Percentiles rank a stretch among this genome's conserved stretches.
Conservation (phyloP, 345 rosid genomes). For the Eucalyptus pauciflora region DNA sequence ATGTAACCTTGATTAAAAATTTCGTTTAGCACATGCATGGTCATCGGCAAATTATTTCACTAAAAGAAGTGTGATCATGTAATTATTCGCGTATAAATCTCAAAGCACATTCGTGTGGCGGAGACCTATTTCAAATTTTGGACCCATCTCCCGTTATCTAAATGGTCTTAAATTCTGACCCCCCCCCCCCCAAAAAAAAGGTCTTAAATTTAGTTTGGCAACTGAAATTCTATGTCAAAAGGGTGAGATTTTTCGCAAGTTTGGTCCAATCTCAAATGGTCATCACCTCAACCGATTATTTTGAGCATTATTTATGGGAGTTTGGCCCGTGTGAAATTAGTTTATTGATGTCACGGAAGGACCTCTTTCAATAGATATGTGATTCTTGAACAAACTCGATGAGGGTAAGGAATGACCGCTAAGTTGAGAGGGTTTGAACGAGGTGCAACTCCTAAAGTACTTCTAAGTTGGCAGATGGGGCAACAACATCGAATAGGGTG, state of each 20-base stretch:
- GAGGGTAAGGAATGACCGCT: background rate
- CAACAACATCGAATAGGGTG: background rate
- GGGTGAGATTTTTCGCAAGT: background rate
- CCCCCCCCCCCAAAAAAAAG: too few species aligned
- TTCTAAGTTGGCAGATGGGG: background rate
- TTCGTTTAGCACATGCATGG: background rate
- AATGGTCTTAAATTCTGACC: too few species aligned
- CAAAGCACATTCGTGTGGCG: background rate
- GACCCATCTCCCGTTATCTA: background rate
- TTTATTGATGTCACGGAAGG: background rate
- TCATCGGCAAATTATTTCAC: too few species aligned
- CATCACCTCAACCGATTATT: rapidly evolving
- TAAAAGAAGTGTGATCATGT: too few species aligned
- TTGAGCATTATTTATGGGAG: too few species aligned
- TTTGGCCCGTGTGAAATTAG: too few species aligned
- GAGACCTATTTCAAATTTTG: background rate
- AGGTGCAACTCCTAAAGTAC: background rate
- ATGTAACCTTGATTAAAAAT: background rate
- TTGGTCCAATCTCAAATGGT: rapidly evolving
- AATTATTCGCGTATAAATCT: too few species aligned
- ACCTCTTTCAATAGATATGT: background rate
- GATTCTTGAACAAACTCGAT: rapidly evolving
- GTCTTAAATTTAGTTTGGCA: too few species aligned
- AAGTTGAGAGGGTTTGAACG: background rate
- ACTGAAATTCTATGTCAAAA: too few species aligned